phyloP scores from a whole-genome alignment of 352 stramenopile genomes.

The Phytophthora citrophthora region DNA sequence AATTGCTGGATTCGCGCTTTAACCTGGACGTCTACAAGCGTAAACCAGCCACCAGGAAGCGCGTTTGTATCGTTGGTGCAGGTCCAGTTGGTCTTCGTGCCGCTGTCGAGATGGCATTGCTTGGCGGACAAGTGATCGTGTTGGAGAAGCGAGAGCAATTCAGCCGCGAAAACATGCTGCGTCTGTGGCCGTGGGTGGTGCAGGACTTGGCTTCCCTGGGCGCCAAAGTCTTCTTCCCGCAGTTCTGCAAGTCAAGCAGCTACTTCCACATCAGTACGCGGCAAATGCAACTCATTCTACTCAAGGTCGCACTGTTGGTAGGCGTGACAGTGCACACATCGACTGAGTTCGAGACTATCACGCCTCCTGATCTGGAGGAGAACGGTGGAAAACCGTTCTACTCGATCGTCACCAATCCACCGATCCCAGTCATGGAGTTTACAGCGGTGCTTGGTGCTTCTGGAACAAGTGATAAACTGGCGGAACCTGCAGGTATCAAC shows the following conservation, averaged over 20 bases:
- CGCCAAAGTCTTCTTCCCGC: constrained; percentile 75
- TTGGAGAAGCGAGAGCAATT: constrained; percentile 80
- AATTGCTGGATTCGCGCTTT: constrained; percentile 60
- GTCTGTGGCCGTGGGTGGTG: constrained; percentile 82
- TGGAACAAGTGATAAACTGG: constrained; percentile 68
- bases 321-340: constrained; percentile 62
- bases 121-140: constrained; percentile 70
- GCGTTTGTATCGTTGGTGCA: constrained; percentile 71
- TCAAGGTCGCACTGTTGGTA: constrained; percentile 75
- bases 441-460: constrained; percentile 64
- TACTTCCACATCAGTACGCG: constrained; percentile 84
- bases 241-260: constrained; percentile 72
- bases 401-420: constrained; percentile 62
- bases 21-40: constrained; percentile 52
- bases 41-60: constrained; percentile 50
- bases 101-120: constrained; percentile 66
- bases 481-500: constrained; percentile 58
- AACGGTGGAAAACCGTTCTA: constrained; percentile 61
- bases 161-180: constrained; percentile 81
- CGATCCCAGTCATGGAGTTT: constrained; percentile 73
- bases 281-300: constrained; percentile 80
- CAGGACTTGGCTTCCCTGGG: constrained; percentile 72
- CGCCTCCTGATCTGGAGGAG: constrained; percentile 48
- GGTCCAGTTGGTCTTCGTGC: constrained; percentile 76
- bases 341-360: constrained; percentile 60